Percentiles rank a stretch among this genome's conserved stretches.
Conservation (phyloP, 495 filamentous ascomycete genomes). For the Viridothelium virens region DNA sequence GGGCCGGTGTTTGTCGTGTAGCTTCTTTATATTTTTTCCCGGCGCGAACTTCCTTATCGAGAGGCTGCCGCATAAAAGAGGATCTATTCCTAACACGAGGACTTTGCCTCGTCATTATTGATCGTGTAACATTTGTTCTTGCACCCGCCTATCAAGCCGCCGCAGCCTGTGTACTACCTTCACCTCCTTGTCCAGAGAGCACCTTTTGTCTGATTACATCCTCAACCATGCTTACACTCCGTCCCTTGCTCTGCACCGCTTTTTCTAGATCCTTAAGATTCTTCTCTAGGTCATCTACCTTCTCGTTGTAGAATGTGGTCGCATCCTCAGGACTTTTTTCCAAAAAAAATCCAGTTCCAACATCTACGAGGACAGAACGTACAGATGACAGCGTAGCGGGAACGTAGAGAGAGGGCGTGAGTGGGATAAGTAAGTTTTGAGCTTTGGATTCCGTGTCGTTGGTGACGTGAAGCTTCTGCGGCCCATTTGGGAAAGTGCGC, state of each 20-base stretch:
- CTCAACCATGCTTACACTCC: conserved; percentile 78
- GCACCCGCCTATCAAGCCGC: neutral
- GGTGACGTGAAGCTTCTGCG: neutral
- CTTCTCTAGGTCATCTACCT: conserved; percentile 67
- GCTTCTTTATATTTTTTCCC: too few relatives aligned
- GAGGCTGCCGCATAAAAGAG: too few relatives aligned
- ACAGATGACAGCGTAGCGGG: conserved; percentile 70
- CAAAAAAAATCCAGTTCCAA: conserved; percentile 93
- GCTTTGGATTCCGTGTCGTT: neutral
- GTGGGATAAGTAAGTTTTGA: conserved; percentile 67
- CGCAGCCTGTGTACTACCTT: conserved; percentile 11
- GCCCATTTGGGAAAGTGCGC: neutral
- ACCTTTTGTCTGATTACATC: conserved; percentile 42
- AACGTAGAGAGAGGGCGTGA: conserved; percentile 91
- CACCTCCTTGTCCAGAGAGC: conserved; percentile 12
- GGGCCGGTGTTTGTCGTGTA: too few relatives aligned
- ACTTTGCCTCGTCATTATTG: too few relatives aligned
- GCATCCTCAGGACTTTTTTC: conserved; percentile 83
- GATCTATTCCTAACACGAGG: too few relatives aligned
- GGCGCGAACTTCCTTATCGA: too few relatives aligned
- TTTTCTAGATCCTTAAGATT: conserved; percentile 82
- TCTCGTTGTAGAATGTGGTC: conserved; percentile 72
- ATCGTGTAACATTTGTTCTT: neutral
- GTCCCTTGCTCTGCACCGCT: conserved; percentile 75
- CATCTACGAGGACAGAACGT: conserved; percentile 81